Percentiles rank a stretch among this genome's conserved stretches.
These are phyloP conservation scores for Capronia americana DNA, from an alignment of 2,329 filamentous ascomycete genomes.

Conservation along the genomic window DNA sequence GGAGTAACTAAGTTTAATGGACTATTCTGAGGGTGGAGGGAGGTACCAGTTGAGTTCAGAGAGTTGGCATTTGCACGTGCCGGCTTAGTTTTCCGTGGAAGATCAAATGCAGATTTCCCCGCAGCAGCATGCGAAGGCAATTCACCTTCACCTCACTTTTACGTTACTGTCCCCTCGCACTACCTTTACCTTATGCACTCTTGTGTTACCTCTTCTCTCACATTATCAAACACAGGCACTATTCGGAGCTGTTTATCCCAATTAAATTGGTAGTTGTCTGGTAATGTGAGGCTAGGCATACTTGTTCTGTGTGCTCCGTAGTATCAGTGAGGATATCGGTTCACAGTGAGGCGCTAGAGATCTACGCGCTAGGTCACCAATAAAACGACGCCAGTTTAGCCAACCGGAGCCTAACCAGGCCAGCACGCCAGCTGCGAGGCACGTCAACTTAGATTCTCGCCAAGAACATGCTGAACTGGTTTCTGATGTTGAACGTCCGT, in stretches of 20 bases:
- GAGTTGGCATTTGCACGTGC: neutral
- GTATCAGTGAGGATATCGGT: neutral
- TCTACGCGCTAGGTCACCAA: neutral
- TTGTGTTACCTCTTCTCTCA: neutral
- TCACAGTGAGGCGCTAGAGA: neutral
- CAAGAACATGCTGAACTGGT: neutral
- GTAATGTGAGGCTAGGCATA: too few species aligned
- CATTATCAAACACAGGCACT: too few species aligned
- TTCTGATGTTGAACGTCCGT: constrained; percentile 39
- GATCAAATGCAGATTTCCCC: neutral
- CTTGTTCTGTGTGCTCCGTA: neutral
- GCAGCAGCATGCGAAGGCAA: neutral
- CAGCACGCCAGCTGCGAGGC: neutral
- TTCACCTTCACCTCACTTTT: neutral
- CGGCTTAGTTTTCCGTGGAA: neutral
- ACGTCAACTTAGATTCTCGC: neutral
- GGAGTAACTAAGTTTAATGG: neutral
- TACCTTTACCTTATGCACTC: neutral
- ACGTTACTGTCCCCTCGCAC: neutral
- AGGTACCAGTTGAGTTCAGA: neutral
- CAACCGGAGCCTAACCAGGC: neutral
- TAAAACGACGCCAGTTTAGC: neutral
- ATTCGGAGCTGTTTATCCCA: too few species aligned
- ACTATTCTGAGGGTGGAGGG: neutral
- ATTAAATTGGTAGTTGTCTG: neutral